phyloP scores from a whole-genome alignment of 371 early-diverging fungal genomes.

The Rhizopus sp. region DNA sequence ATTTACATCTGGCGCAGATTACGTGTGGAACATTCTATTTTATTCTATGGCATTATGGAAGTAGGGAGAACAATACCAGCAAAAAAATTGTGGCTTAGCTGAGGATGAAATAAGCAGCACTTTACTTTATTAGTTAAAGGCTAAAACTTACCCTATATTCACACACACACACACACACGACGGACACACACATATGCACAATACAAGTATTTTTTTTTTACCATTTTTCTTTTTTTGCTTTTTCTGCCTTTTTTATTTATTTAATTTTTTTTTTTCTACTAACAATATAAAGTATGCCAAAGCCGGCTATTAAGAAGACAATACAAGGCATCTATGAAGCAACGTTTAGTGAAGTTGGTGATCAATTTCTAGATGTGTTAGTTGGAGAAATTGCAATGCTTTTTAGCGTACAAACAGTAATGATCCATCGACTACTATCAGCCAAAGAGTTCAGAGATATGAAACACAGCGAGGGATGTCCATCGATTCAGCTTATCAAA shows the following conservation, averaged over 20 bases:
- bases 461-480: slow-evolving; percentile 21
- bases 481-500: slow-evolving; percentile 9
- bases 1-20: too few species aligned
- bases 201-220: neutral
- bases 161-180: too few species aligned
- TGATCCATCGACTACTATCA: slow-evolving; percentile 23
- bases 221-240: neutral
- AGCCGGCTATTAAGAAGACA: neutral
- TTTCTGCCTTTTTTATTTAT: neutral
- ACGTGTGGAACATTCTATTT: too few species aligned
- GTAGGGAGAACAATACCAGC: too few species aligned
- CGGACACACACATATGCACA: too few species aligned
- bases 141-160: too few species aligned
- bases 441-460: slow-evolving; percentile 23
- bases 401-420: slow-evolving; percentile 25
- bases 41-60: too few species aligned
- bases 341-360: slow-evolving; percentile 20
- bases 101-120: neutral
- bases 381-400: slow-evolving; percentile 16
- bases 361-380: slow-evolving; percentile 17
- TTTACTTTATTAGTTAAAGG: neutral
- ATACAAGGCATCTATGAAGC: slow-evolving; percentile 16
- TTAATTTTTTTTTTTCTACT: neutral
- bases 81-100: neutral
- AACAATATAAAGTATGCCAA: neutral